These are phyloP conservation scores for Lecanosticta acicola DNA, from an alignment of 2,329 filamentous ascomycete species.

Conservation along the genomic window DNA sequence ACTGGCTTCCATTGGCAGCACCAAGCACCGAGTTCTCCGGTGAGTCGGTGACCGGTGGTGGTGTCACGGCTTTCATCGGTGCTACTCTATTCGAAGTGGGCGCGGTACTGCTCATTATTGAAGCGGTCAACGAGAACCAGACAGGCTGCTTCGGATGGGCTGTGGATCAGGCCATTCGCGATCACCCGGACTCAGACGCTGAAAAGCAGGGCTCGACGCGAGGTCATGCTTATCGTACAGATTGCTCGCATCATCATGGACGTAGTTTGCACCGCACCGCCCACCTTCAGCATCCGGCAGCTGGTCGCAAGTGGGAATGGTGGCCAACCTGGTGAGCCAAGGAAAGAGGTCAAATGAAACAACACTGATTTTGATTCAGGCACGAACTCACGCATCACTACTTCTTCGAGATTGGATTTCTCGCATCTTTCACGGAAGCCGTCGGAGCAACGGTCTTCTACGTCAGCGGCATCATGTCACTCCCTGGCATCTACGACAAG, in stretches of 20 bases:
- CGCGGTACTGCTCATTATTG: slow-evolving; percentile 54
- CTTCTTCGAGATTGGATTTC: slow-evolving; percentile 28
- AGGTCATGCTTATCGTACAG: neutral
- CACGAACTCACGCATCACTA: slow-evolving; percentile 25
- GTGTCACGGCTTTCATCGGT: slow-evolving; percentile 60
- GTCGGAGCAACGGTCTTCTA: slow-evolving; percentile 27
- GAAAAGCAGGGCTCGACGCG: neutral
- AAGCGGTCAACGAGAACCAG: slow-evolving; percentile 63
- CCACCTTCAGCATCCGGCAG: slow-evolving; percentile 8
- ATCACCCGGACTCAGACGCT: slow-evolving; percentile 9
- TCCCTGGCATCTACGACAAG: slow-evolving; percentile 26
- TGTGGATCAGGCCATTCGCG: slow-evolving; percentile 33
- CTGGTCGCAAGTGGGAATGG: slow-evolving; percentile 26
- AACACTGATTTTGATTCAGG: slow-evolving; percentile 10
- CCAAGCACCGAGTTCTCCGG: slow-evolving; percentile 48
- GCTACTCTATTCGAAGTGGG: slow-evolving; percentile 62
- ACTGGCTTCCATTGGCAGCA: slow-evolving; percentile 51
- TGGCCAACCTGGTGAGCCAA: slow-evolving; percentile 15
- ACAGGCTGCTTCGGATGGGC: slow-evolving; percentile 66
- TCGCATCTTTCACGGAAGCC: slow-evolving; percentile 24
- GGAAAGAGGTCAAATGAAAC: neutral
- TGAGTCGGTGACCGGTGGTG: slow-evolving; percentile 52
- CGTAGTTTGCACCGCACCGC: slow-evolving; percentile 1
- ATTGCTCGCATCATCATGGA: slow-evolving; percentile 9
- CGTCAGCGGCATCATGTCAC: slow-evolving; percentile 25